Evolutionary conservation across 2,329 filamentous ascomycete genomes (phyloP).

Genomic region (Epichloe brachyelytri): DNA sequence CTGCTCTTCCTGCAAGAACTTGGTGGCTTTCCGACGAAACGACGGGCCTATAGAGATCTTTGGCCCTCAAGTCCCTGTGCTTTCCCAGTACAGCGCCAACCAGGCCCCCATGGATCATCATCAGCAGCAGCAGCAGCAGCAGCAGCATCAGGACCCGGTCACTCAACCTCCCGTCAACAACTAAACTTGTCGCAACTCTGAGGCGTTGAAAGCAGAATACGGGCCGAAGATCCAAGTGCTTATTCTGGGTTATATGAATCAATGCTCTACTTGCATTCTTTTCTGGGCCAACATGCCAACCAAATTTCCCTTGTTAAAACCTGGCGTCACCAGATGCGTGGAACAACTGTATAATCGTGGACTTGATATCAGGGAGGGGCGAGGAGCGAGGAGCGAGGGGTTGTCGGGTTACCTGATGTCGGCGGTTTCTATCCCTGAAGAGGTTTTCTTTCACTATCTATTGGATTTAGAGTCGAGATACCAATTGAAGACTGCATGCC

Average conservation of each 20-base stretch:
- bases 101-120: constrained; percentile 6
- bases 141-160: not conserved
- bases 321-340: too few species aligned
- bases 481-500: not conserved
- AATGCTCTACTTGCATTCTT: not conserved
- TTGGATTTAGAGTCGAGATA: not conserved
- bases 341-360: not conserved
- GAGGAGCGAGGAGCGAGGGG: not conserved
- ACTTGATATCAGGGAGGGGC: not conserved
- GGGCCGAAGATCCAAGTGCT: not conserved
- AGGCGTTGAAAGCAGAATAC: not conserved
- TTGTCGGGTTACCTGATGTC: not conserved
- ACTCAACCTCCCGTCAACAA: not conserved
- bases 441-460: not conserved
- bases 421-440: too few species aligned
- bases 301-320: not conserved
- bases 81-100: constrained; percentile 8
- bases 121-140: not conserved
- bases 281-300: not conserved
- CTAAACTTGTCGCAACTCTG: not conserved
- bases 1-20: constrained; percentile 18
- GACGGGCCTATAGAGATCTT: constrained; percentile 12
- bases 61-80: constrained; percentile 8
- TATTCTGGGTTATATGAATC: not conserved
- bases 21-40: constrained; percentile 14